Conservation (phyloP, 2,329 filamentous ascomycete genomes). For the Passalora sequoiae region DNA sequence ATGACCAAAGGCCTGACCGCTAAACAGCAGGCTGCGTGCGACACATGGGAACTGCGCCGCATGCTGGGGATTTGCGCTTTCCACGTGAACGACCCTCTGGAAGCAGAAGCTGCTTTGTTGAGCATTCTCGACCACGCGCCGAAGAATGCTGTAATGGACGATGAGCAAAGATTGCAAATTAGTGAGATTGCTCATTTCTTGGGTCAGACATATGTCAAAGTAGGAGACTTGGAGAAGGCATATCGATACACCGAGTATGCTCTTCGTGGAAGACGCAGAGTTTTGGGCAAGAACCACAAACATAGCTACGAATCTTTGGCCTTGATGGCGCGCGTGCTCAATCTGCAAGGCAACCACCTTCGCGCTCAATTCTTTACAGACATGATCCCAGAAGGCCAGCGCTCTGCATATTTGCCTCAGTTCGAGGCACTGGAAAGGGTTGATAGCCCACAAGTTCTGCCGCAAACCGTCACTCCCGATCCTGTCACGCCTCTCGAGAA, state of each 20-base stretch:
- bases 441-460: not conserved
- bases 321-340: constrained; percentile 29
- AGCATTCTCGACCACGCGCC: constrained; percentile 17
- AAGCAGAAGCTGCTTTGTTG: constrained; percentile 26
- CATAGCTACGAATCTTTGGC: constrained; percentile 28
- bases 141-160: constrained; percentile 16
- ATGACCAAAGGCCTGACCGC: constrained; percentile 23
- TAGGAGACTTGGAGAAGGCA: constrained; percentile 24
- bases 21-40: constrained; percentile 22
- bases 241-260: constrained; percentile 27
- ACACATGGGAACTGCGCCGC: constrained; percentile 27
- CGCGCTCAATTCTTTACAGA: constrained; percentile 11
- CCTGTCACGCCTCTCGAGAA: not conserved
- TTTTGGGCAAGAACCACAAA: constrained; percentile 27
- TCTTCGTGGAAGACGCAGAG: constrained; percentile 24
- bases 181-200: constrained; percentile 27
- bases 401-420: not conserved
- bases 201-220: constrained; percentile 25
- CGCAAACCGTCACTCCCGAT: not conserved
- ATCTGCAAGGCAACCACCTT: constrained; percentile 12
- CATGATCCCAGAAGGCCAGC: constrained; percentile 13
- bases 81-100: constrained; percentile 19
- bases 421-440: not conserved
- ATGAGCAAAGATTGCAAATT: constrained; percentile 19
- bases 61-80: constrained; percentile 29